Conservation (phyloP, 805 yeast genomes). For the Hyphopichia homilentoma region DNA sequence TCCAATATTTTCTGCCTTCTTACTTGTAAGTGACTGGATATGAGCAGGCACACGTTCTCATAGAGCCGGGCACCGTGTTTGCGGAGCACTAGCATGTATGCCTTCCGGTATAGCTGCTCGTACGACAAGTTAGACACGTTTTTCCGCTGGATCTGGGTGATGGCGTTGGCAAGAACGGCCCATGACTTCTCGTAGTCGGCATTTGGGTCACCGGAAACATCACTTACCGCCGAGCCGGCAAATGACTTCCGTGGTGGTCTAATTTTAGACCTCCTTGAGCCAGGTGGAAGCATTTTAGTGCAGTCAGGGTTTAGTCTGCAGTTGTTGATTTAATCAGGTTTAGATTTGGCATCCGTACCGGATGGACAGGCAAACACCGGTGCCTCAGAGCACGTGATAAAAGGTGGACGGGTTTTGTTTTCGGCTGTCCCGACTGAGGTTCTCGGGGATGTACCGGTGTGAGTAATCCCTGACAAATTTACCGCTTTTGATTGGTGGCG, state of each 20-base stretch:
- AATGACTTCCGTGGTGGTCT: constrained; percentile 58
- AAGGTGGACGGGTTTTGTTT: no score
- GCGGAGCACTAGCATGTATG: constrained; percentile 70
- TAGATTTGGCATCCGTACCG: no score
- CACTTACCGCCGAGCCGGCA: constrained; percentile 13
- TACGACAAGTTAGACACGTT: constrained; percentile 74
- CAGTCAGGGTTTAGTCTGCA: not conserved
- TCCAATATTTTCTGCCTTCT: constrained; percentile 16
- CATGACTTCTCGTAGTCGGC: constrained; percentile 66
- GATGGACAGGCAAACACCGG: no score
- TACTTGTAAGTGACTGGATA: constrained; percentile 43
- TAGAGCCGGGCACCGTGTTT: constrained; percentile 66
- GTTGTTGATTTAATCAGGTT: no score
- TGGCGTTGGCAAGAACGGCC: constrained; percentile 62
- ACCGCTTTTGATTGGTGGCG: no score
- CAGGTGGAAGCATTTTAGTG: constrained; percentile 23
- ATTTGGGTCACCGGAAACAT: constrained; percentile 21
- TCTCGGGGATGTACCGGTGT: no score
- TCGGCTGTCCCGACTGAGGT: no score
- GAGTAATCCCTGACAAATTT: no score
- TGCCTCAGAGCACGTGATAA: no score
- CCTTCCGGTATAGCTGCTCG: constrained; percentile 76
- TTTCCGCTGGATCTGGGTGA: constrained; percentile 64
- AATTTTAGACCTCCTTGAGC: constrained; percentile 52
- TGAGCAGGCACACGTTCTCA: constrained; percentile 50